Evolutionary conservation across 371 early-diverging fungal genomes (phyloP).

Genomic region (Circinella minor): DNA sequence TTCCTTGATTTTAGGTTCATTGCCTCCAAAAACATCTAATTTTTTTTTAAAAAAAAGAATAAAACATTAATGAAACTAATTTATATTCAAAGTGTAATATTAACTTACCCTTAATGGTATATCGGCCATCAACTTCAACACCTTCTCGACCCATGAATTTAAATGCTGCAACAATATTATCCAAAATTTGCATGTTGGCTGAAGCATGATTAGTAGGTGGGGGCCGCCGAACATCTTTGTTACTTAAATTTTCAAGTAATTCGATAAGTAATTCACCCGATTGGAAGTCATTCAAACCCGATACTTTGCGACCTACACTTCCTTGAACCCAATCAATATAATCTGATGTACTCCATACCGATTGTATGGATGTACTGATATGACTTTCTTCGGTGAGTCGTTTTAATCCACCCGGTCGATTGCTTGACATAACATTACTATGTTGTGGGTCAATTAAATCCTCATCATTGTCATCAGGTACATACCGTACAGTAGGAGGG

Average conservation of each 20-base stretch:
- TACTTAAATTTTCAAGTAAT: constrained; percentile 53
- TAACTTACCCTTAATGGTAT: constrained; percentile 55
- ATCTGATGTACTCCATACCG: constrained; percentile 34
- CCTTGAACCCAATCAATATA: constrained; percentile 64
- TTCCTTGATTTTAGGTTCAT: constrained; percentile 49
- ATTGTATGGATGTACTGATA: background rate
- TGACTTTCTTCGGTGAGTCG: constrained; percentile 26
- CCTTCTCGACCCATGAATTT: constrained; percentile 64
- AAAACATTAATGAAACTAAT: background rate
- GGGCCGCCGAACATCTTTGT: constrained; percentile 47
- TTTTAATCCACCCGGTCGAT: constrained; percentile 23
- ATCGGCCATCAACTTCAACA: constrained; percentile 54
- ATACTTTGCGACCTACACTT: constrained; percentile 30
- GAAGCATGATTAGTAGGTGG: constrained; percentile 17
- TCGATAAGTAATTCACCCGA: constrained; percentile 55
- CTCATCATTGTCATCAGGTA: constrained; percentile 37
- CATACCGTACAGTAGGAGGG: constrained; percentile 8
- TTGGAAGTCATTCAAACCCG: constrained; percentile 43
- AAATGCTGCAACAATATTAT: constrained; percentile 59
- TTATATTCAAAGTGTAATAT: background rate
- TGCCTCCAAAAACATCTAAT: constrained; percentile 53
- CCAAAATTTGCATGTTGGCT: constrained; percentile 41
- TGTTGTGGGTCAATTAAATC: constrained; percentile 52
- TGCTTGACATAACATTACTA: constrained; percentile 22
- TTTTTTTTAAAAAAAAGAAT: background rate